Conservation (phyloP, 176 grass and related monocot species). For the Pontederia crassipes region DNA sequence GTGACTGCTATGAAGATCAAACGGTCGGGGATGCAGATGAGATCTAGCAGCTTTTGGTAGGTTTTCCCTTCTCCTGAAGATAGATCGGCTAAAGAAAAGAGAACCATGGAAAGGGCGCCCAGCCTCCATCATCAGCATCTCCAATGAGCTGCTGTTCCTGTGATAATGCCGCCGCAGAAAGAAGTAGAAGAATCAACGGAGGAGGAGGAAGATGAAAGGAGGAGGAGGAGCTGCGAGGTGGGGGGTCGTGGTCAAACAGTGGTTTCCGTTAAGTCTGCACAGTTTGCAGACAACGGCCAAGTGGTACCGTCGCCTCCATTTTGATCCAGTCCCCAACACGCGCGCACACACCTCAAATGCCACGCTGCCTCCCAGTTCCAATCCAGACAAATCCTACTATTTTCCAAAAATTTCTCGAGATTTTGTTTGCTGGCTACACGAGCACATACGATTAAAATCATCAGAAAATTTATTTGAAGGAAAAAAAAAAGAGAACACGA, state of each 20-base stretch:
- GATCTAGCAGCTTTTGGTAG: background rate
- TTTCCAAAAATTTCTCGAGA: background rate
- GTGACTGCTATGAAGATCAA: background rate
- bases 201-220: too few species aligned
- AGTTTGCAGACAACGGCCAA: background rate
- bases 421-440: background rate
- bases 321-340: background rate
- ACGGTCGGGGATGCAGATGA: background rate
- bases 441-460: too few species aligned
- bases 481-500: too few species aligned
- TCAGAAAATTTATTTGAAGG: too few species aligned
- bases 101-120: too few species aligned
- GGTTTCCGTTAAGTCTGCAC: conserved; percentile 1
- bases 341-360: background rate
- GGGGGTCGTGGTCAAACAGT: background rate
- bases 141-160: too few species aligned
- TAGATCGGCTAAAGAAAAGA: too few species aligned
- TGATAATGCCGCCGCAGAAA: too few species aligned
- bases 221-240: background rate
- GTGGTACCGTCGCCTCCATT: background rate
- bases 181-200: too few species aligned
- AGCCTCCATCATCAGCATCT: too few species aligned
- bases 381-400: too few species aligned
- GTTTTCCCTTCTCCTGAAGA: too few species aligned
- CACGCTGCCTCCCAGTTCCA: background rate